Conservation (phyloP, 768 basidiomycete genomes). For the Trichaptum fuscoviolaceum region DNA sequence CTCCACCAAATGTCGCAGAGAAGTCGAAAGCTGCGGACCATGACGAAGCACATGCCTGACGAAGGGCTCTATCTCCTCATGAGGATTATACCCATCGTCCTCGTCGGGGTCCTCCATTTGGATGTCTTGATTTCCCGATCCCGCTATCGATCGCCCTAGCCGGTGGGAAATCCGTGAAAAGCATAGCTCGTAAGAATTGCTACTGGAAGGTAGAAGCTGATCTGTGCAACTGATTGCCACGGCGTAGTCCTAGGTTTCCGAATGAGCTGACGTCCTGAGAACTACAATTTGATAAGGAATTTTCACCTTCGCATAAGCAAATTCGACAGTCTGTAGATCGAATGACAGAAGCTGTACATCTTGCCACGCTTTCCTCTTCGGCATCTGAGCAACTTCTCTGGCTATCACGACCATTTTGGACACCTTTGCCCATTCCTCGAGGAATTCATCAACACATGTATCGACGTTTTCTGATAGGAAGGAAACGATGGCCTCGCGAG, state of each 20-base stretch:
- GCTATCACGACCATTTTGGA: constrained; percentile 94
- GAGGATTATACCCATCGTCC: constrained; percentile 54
- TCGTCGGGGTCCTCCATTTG: constrained; percentile 16
- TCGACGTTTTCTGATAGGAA: constrained; percentile 85
- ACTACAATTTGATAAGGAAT: constrained; percentile 10
- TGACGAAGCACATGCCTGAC: constrained; percentile 68
- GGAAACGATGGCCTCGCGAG: constrained; percentile 80
- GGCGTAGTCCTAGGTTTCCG: constrained; percentile 53
- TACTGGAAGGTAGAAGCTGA: constrained; percentile 61
- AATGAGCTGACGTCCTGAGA: not conserved
- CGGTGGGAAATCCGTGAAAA: constrained; percentile 48
- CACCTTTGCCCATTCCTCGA: constrained; percentile 89
- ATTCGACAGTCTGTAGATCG: constrained; percentile 89
- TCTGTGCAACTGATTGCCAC: constrained; percentile 77
- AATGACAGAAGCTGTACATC: constrained; percentile 85
- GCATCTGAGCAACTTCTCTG: constrained; percentile 84
- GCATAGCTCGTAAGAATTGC: constrained; percentile 60
- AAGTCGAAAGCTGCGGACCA: constrained; percentile 51
- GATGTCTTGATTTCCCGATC: constrained; percentile 18
- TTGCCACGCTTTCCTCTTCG: constrained; percentile 61
- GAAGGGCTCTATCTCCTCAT: constrained; percentile 72
- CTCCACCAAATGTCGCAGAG: constrained; percentile 60
- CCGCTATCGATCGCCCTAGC: constrained; percentile 16
- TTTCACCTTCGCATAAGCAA: constrained; percentile 68
- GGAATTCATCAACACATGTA: constrained; percentile 83